Percentiles rank a stretch among this genome's conserved stretches.
phyloP scores from a whole-genome alignment of 768 basidiomycete species.

The Fibroporia radiculosa region DNA sequence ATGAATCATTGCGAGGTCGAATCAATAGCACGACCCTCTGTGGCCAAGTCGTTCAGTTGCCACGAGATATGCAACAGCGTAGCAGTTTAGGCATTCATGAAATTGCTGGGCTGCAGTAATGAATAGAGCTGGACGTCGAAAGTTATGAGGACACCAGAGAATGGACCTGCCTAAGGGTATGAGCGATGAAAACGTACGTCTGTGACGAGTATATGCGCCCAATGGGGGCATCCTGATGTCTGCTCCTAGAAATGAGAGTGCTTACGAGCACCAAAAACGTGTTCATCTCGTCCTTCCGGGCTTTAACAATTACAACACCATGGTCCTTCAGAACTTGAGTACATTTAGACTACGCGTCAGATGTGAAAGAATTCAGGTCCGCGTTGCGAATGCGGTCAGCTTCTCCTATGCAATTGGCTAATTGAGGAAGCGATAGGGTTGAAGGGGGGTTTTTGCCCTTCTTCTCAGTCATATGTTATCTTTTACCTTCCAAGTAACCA shows the following conservation, averaged over 20 bases:
- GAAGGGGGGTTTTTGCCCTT: no score
- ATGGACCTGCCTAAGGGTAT: conserved; percentile 16
- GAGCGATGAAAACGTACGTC: not conserved
- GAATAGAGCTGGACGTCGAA: conserved; percentile 15
- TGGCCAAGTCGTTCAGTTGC: conserved; percentile 2
- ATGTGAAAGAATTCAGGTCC: no score
- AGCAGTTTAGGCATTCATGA: conserved; percentile 2
- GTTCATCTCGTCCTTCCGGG: conserved; percentile 19
- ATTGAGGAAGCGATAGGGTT: no score
- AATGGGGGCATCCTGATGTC: not conserved
- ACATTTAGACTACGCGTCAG: conserved; percentile 16
- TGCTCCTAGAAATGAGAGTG: not conserved
- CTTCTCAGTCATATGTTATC: no score
- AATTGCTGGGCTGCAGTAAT: conserved; percentile 10
- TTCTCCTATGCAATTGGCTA: no score
- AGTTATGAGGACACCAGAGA: conserved; percentile 20
- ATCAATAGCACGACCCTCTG: not conserved
- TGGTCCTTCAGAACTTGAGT: conserved; percentile 12
- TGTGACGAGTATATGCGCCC: no score
- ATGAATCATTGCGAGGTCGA: not conserved
- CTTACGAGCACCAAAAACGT: conserved; percentile 18
- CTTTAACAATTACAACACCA: conserved; percentile 12
- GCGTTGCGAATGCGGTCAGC: no score
- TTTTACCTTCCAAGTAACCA: no score
- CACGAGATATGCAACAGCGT: conserved; percentile 9